Conservation (phyloP, 2,329 filamentous ascomycete genomes). For the Colletotrichum higginsianum region DNA sequence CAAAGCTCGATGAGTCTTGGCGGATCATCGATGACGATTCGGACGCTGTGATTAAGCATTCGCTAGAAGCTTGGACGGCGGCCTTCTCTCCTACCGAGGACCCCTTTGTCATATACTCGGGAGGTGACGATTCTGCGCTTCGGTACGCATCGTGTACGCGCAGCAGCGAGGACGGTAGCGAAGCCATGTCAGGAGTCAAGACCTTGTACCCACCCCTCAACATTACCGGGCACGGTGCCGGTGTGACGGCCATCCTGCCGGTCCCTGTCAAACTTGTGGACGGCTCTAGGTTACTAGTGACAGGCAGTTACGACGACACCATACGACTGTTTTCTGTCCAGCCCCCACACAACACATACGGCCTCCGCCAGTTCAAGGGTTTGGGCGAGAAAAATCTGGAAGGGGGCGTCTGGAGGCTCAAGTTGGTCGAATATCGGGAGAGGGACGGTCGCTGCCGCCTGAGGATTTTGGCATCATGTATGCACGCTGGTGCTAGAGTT, state of each 20-base stretch:
- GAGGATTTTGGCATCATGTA: slow-evolving; percentile 86
- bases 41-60: slow-evolving; percentile 63
- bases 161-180: slow-evolving; percentile 35
- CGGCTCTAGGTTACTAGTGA: slow-evolving; percentile 75
- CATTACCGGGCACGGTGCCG: slow-evolving; percentile 74
- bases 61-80: slow-evolving; percentile 82
- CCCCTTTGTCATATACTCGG: slow-evolving; percentile 70
- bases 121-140: slow-evolving; percentile 82
- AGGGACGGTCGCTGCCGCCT: slow-evolving; percentile 48
- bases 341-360: slow-evolving; percentile 57
- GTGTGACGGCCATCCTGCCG: slow-evolving; percentile 89
- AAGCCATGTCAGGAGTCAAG: neutral
- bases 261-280: slow-evolving; percentile 62
- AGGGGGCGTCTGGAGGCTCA: slow-evolving; percentile 89
- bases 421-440: slow-evolving; percentile 63
- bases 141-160: slow-evolving; percentile 59
- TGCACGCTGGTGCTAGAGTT: slow-evolving; percentile 89
- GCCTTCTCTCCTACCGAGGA: slow-evolving; percentile 65
- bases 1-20: slow-evolving; percentile 63
- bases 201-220: slow-evolving; percentile 45
- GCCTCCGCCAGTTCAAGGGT: slow-evolving; percentile 61
- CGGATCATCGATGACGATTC: slow-evolving; percentile 51
- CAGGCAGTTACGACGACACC: slow-evolving; percentile 92
- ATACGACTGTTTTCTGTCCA: slow-evolving; percentile 76
- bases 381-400: slow-evolving; percentile 79